Evolutionary conservation across 2,329 filamentous ascomycete species (phyloP), one percentile per base, ranked within the genome.

Genomic region (Neospermospora avenae): DNA sequence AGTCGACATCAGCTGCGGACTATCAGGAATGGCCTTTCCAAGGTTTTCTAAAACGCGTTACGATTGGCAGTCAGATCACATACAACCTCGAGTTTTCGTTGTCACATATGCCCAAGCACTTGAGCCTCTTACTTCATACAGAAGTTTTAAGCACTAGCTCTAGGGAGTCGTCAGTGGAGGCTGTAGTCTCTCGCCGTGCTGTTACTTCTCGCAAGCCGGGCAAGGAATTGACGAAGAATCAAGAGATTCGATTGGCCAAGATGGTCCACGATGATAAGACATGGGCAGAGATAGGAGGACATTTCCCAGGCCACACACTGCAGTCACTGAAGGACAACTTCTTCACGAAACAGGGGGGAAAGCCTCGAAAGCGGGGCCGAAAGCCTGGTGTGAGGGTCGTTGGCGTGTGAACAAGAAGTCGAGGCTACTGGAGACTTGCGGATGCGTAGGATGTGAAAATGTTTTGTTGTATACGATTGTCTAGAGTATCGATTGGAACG

Each of bases 21-120:
- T 67, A 63, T 61, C 59, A 59, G 39, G 59, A 67, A 58, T 65
- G 49, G 62, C 60, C 57, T 31, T 64, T 67, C 58, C 42, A 62
- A 61, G 57, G 61, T n/a, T 67, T 65, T 42, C 28, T 67, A 18
- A 62, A 63, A 61, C 56, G 56, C 35, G 58, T 57, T 18, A 62
- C 18, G 57, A 58, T 64, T 34, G 62, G 48, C 31, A 54, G 53
- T 60, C 49, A 58, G 18, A 60, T n/a, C 31, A 59, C 39, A 31
- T 61, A 56, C 45, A 58, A 61, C 59, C 55, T 63, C 39, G 52
- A 61, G 41, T 66, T 63, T 35, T 48, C 54, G 28, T 55, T 63
- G 48, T 44, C 57, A 63, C 28, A 46, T 57, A 31, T 63, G 24
- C 52, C 55, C 13, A 55, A 59, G 45, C 58, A 61, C 37, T 52